phyloP scores from a whole-genome alignment of 2,329 filamentous ascomycete genomes.

The Xylariaceae sp. region DNA sequence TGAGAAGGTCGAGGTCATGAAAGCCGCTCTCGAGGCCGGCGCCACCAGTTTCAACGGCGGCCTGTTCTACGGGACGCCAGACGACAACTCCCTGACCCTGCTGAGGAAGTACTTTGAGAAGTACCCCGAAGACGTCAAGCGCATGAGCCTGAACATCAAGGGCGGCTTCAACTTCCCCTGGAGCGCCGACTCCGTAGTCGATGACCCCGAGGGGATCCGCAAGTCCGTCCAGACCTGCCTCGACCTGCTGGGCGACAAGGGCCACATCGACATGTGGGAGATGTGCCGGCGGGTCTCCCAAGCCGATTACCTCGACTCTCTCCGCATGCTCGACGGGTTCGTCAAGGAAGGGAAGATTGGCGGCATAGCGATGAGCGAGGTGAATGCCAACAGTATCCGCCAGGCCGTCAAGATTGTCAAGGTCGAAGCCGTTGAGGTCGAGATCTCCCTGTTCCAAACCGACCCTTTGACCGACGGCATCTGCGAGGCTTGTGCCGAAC shows the following conservation, averaged over 20 bases:
- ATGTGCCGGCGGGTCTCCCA: slow-evolving; percentile 40
- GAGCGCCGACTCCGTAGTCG: slow-evolving; percentile 11
- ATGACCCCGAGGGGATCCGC: slow-evolving; percentile 39
- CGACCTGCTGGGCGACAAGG: slow-evolving; percentile 30
- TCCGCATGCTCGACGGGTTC: slow-evolving; percentile 23
- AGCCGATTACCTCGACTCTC: slow-evolving; percentile 25
- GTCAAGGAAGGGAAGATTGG: slow-evolving; percentile 31
- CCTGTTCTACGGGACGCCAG: slow-evolving; percentile 46
- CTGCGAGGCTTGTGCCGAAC: slow-evolving; percentile 35
- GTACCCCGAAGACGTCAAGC: slow-evolving; percentile 48
- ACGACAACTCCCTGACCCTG: slow-evolving; percentile 43
- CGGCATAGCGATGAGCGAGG: slow-evolving; percentile 16
- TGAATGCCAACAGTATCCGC: slow-evolving; percentile 26
- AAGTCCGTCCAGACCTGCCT: slow-evolving; percentile 46
- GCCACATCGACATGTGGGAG: slow-evolving; percentile 46
- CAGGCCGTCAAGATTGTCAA: slow-evolving; percentile 22
- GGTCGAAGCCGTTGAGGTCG: slow-evolving; percentile 30
- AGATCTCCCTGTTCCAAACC: slow-evolving; percentile 28
- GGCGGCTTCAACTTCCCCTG: slow-evolving; percentile 34
- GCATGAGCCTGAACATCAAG: slow-evolving; percentile 50
- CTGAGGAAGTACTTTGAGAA: slow-evolving; percentile 48
- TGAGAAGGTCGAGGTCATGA: slow-evolving; percentile 38
- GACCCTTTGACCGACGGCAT: slow-evolving; percentile 29
- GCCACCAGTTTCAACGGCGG: slow-evolving; percentile 44
- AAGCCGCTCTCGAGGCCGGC: slow-evolving; percentile 33